Evolutionary conservation across 2,329 filamentous ascomycete genomes (phyloP).

Genomic region (Shiraia sp.): DNA sequence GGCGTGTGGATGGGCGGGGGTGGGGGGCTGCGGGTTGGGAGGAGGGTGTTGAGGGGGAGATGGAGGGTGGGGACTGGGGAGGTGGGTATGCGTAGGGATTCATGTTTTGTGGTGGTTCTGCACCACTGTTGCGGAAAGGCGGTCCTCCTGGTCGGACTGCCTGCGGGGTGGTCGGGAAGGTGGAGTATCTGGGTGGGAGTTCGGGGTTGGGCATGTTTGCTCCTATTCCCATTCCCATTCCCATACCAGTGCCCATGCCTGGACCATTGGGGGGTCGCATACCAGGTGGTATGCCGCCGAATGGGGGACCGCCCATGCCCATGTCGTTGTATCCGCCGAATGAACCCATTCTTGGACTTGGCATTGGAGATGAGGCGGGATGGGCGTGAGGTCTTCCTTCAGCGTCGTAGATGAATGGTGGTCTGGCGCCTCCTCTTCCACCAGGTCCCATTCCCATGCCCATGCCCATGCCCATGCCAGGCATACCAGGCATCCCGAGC

Average conservation of each 20-base stretch:
- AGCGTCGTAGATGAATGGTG: not conserved
- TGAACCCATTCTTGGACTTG: not conserved
- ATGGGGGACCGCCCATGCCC: too few relatives aligned
- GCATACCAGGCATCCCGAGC: not conserved
- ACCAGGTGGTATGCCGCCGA: not conserved
- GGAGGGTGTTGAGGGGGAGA: not conserved
- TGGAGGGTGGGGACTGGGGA: conserved; percentile 7
- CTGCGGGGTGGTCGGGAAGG: conserved; percentile 1
- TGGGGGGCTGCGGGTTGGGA: not conserved
- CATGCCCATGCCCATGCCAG: conserved; percentile 2
- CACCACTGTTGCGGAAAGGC: not conserved
- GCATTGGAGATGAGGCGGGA: not conserved
- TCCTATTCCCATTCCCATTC: conserved; percentile 1
- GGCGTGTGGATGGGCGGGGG: conserved; percentile 1
- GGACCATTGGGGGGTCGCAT: too few relatives aligned
- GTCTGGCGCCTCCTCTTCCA: not conserved
- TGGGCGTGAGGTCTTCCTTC: not conserved
- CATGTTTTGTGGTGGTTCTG: not conserved
- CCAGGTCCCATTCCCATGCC: conserved; percentile 3
- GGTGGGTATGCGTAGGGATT: conserved; percentile 5
- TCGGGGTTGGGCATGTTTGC: not conserved
- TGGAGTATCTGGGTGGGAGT: conserved; percentile 9
- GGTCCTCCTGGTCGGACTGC: not conserved
- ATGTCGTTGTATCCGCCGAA: not conserved
- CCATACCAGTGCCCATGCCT: not conserved